These are phyloP conservation scores for Linnemannia elongata DNA, from an alignment of 192 early-diverging fungal genomes.

Conservation along the genomic window DNA sequence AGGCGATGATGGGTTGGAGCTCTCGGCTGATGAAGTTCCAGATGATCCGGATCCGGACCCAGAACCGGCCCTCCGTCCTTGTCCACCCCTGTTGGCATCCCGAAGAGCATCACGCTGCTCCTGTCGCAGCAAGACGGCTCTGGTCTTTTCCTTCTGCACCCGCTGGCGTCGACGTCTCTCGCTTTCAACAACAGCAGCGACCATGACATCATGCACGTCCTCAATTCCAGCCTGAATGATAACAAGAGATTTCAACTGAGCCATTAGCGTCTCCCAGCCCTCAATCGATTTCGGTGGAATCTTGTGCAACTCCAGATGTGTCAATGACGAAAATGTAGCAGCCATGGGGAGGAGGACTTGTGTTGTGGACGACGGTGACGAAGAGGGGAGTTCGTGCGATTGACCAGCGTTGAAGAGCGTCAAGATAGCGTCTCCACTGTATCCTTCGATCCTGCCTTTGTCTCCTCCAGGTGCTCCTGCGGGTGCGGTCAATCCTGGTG, in stretches of 20 bases:
- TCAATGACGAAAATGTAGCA: constrained; percentile 57
- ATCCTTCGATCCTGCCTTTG: constrained; percentile 45
- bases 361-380: constrained; percentile 11
- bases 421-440: constrained; percentile 30
- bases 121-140: constrained; percentile 45
- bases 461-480: constrained; percentile 2
- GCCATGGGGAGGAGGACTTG: constrained; percentile 30
- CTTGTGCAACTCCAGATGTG: constrained; percentile 64
- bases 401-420: constrained; percentile 15
- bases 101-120: constrained; percentile 48
- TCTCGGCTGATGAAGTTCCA: constrained; percentile 20
- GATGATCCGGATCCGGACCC: constrained; percentile 8
- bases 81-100: constrained; percentile 20
- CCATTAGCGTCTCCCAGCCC: constrained; percentile 64
- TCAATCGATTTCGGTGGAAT: constrained; percentile 60
- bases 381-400: neutral
- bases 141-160: constrained; percentile 32
- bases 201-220: constrained; percentile 61
- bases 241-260: constrained; percentile 58
- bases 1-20: constrained; percentile 34
- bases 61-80: constrained; percentile 14
- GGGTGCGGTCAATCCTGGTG: constrained; percentile 34
- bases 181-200: constrained; percentile 52
- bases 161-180: constrained; percentile 49
- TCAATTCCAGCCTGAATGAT: constrained; percentile 60